Percentiles rank a stretch among this genome's conserved stretches.
Conservation (phyloP, 148 eudicot genomes). For the Persicaria maculosa region DNA sequence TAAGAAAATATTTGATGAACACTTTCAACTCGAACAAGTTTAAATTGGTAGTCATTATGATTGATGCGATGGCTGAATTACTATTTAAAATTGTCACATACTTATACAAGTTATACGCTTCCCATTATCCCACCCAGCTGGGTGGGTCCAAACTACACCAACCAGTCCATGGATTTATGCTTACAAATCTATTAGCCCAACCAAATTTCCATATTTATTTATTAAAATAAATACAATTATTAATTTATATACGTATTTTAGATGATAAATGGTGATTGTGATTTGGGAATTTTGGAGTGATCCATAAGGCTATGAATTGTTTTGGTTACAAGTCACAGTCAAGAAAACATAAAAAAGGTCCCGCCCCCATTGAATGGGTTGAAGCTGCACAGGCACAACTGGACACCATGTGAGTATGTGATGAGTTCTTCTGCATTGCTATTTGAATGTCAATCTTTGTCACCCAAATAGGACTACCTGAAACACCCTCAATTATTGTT, state of each 20-base stretch:
- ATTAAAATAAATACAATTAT: no score
- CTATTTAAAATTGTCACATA: conserved; percentile 1
- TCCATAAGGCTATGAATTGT: neutral
- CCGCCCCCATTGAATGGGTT: neutral
- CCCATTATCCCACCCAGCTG: neutral
- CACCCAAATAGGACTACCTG: no score
- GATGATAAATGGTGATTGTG: no score
- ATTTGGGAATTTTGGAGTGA: neutral
- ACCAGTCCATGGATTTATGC: neutral
- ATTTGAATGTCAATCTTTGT: neutral
- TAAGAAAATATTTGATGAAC: neutral
- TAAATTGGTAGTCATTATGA: neutral
- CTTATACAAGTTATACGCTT: neutral
- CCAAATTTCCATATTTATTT: neutral
- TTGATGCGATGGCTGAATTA: neutral
- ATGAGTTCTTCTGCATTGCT: neutral
- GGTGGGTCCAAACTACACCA: neutral
- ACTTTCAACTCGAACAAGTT: neutral
- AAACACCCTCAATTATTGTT: no score
- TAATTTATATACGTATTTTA: no score
- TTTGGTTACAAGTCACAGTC: conserved; percentile 2
- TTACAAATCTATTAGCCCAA: no score
- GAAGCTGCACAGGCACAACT: neutral
- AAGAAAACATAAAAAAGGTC: neutral
- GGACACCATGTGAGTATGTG: neutral